phyloP scores from a whole-genome alignment of 2,329 filamentous ascomycete genomes.

The Diaporthe batatas region DNA sequence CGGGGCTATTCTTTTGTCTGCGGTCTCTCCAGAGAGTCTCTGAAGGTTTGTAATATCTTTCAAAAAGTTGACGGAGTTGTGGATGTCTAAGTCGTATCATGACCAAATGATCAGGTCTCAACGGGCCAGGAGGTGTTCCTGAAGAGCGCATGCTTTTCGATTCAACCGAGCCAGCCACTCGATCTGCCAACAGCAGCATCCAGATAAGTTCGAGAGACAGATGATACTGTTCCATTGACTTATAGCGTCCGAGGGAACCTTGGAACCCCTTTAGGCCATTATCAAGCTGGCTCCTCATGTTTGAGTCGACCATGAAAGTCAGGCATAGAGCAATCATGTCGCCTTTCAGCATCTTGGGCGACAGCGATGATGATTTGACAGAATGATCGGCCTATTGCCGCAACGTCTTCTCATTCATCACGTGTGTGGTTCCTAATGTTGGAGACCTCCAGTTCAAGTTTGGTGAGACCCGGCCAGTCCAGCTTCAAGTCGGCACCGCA shows the following conservation, averaged over 20 bases:
- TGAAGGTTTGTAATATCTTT: too few species aligned
- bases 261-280: too few species aligned
- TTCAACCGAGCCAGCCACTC: background rate
- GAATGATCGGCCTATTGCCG: background rate
- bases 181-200: too few species aligned
- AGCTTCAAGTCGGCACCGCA: background rate
- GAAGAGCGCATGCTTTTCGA: background rate
- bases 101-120: background rate
- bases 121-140: background rate
- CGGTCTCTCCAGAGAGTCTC: too few species aligned
- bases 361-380: background rate
- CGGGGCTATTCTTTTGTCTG: fast-evolving
- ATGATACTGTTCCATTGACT: too few species aligned
- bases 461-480: background rate
- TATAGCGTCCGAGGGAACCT: too few species aligned
- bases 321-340: background rate
- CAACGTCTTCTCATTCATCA: background rate
- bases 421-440: background rate
- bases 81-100: background rate
- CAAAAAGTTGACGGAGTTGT: background rate
- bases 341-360: too few species aligned
- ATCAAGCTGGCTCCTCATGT: too few species aligned
- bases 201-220: too few species aligned
- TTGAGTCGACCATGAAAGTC: too few species aligned
- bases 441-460: background rate